phyloP scores from a whole-genome alignment of 257 asterid species.

The Penstemon newberryi region DNA sequence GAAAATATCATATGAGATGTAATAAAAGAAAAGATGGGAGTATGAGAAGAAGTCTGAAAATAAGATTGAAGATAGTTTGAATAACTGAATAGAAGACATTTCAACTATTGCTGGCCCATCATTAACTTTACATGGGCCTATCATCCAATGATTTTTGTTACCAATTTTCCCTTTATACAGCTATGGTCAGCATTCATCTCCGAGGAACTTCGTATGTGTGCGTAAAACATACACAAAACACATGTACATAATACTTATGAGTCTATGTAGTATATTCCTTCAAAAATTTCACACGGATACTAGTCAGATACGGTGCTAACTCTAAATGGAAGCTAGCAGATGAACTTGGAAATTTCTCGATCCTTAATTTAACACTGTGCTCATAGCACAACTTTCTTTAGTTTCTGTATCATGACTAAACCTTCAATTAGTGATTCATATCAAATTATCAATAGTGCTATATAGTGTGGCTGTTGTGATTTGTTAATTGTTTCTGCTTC shows the following conservation, averaged over 20 bases:
- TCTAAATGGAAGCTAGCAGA: not conserved
- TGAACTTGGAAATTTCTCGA: not conserved
- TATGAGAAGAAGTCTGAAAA: not conserved
- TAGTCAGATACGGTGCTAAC: not conserved
- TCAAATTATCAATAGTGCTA: too few relatives aligned
- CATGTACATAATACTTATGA: not conserved
- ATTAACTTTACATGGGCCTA: not conserved
- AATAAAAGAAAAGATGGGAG: not conserved
- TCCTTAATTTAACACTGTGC: not conserved
- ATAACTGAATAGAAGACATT: not conserved
- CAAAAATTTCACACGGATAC: not conserved
- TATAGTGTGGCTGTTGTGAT: too few relatives aligned
- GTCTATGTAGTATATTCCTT: not conserved
- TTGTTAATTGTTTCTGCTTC: too few relatives aligned
- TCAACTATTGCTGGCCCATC: not conserved
- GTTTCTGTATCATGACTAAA: not conserved
- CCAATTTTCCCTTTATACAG: not conserved
- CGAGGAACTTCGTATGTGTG: not conserved
- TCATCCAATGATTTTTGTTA: not conserved
- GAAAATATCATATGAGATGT: not conserved
- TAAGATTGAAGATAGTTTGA: not conserved
- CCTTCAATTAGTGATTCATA: too few relatives aligned
- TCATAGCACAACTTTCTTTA: not conserved
- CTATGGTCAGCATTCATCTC: not conserved
- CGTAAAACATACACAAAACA: not conserved